Percentiles rank a stretch among this genome's conserved stretches.
Evolutionary conservation across 2,329 filamentous ascomycete genomes (phyloP).

Genomic region (Penicillium paneum): DNA sequence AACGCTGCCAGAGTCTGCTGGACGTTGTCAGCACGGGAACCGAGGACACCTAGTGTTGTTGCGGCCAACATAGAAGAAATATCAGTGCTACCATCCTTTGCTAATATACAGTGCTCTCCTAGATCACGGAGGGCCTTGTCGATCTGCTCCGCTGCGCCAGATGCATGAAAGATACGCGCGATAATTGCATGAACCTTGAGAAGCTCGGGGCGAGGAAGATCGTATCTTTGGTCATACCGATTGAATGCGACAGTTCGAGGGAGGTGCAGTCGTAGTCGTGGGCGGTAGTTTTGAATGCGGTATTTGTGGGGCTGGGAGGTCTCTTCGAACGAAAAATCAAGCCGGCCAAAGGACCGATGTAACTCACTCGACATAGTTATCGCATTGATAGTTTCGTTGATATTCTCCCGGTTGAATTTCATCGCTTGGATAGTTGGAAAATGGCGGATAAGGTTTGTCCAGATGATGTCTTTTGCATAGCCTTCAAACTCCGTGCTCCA

Average conservation of each 20-base stretch:
- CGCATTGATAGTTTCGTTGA: not conserved
- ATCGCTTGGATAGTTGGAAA: too few relatives aligned
- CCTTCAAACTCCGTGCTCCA: too few relatives aligned
- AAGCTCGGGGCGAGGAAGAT: not conserved
- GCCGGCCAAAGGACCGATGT: not conserved
- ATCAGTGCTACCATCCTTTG: not conserved
- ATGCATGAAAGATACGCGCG: slow-evolving; percentile 1
- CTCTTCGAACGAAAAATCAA: not conserved
- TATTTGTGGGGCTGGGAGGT: not conserved
- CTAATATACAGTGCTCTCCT: not conserved
- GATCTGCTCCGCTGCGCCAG: not conserved
- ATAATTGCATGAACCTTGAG: not conserved
- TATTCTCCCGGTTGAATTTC: not conserved
- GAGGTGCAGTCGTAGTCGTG: not conserved
- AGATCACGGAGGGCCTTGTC: not conserved
- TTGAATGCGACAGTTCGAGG: not conserved
- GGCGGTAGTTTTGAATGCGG: not conserved
- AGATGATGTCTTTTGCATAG: too few relatives aligned
- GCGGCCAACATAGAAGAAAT: not conserved
- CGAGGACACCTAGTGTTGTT: not conserved
- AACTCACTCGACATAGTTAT: not conserved
- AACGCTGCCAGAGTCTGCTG: too few relatives aligned
- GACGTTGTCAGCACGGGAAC: not conserved
- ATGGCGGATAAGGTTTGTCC: too few relatives aligned
- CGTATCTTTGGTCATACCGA: not conserved